Evolutionary conservation across 1,284 basidiomycete genomes (phyloP).

Genomic region (Ustilago vetiveriae): DNA sequence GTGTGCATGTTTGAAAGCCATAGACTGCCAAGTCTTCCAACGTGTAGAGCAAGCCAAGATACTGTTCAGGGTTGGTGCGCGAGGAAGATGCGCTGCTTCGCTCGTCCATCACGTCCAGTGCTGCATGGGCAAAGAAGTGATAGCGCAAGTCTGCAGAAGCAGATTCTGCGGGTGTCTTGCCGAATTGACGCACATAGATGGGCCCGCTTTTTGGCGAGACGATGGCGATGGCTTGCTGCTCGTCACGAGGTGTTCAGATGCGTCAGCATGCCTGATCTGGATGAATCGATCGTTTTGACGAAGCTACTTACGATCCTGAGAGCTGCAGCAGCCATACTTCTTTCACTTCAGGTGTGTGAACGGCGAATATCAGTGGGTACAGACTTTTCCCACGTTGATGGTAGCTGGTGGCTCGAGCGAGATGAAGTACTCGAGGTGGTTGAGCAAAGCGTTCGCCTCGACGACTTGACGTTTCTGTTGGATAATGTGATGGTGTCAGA

Average conservation of each 20-base stretch:
- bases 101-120: slow-evolving; percentile 67
- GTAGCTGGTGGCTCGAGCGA: background rate
- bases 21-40: slow-evolving; percentile 68
- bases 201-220: slow-evolving; percentile 45
- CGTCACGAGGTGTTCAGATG: background rate
- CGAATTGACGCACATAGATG: slow-evolving; percentile 49
- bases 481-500: too few relatives aligned
- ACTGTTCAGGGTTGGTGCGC: slow-evolving; percentile 60
- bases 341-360: too few relatives aligned
- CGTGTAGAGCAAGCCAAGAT: slow-evolving; percentile 66
- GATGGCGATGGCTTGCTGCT: slow-evolving; percentile 48
- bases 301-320: slow-evolving; percentile 23
- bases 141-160: slow-evolving; percentile 45
- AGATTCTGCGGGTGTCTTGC: slow-evolving; percentile 5
- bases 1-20: slow-evolving; percentile 67
- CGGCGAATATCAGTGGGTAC: too few relatives aligned
- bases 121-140: slow-evolving; percentile 66
- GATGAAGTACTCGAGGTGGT: background rate
- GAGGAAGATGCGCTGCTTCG: slow-evolving; percentile 38
- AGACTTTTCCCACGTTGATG: too few relatives aligned
- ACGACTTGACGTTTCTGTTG: too few relatives aligned
- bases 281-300: background rate
- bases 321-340: background rate
- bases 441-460: too few relatives aligned
- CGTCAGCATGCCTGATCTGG: too few relatives aligned